Evolutionary conservation across 345 rosid genomes (phyloP).

Genomic region (Iberis pinnata): DNA sequence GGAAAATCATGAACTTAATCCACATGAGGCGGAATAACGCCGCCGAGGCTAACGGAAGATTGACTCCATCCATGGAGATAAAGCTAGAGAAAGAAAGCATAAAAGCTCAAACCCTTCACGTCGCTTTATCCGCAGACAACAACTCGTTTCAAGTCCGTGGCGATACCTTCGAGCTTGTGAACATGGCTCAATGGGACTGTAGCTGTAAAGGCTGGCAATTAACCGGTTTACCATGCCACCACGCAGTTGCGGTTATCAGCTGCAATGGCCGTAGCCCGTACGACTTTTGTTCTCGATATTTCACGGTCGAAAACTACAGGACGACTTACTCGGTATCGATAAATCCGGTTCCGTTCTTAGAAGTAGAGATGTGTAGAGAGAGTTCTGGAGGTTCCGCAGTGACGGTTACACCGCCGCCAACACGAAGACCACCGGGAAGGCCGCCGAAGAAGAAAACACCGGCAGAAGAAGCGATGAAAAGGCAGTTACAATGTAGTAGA

Average conservation of each 20-base stretch:
- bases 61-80: constrained; percentile 74
- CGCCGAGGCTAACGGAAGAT: constrained; percentile 50
- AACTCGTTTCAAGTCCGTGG: constrained; percentile 78
- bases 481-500: constrained; percentile 91
- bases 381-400: constrained; percentile 44
- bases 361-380: constrained; percentile 37
- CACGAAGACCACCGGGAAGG: constrained; percentile 76
- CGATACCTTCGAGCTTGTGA: constrained; percentile 59
- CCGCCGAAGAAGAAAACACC: constrained; percentile 64
- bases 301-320: constrained; percentile 63
- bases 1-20: constrained; percentile 67
- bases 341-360: constrained; percentile 55
- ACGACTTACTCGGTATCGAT: constrained; percentile 58
- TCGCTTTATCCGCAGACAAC: constrained; percentile 50
- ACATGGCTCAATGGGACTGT: constrained; percentile 70
- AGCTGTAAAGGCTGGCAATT: constrained; percentile 86
- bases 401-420: constrained; percentile 81
- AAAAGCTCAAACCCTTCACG: constrained; percentile 47
- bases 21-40: constrained; percentile 44
- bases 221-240: constrained; percentile 76
- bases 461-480: constrained; percentile 57
- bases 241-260: constrained; percentile 59
- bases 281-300: constrained; percentile 68
- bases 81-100: constrained; percentile 59
- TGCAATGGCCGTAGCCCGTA: constrained; percentile 53